These are phyloP conservation scores for Pichia sp. DNA, from an alignment of 1,139 yeast species.

Conservation along the genomic window DNA sequence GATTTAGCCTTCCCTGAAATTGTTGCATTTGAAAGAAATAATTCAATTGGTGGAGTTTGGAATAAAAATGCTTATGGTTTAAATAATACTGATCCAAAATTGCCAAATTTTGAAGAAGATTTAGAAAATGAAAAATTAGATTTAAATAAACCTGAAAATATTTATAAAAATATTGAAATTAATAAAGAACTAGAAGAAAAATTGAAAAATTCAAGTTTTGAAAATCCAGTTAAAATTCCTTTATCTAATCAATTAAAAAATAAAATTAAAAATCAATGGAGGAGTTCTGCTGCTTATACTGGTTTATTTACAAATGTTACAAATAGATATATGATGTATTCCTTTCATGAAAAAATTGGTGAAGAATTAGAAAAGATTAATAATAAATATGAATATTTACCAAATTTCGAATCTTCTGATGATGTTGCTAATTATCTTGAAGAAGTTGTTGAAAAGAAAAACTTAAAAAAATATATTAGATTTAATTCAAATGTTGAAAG, in stretches of 20 bases:
- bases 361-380: slow-evolving; percentile 30
- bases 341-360: slow-evolving; percentile 24
- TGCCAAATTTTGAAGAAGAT: slow-evolving; percentile 5
- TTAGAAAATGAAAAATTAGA: slow-evolving; percentile 3
- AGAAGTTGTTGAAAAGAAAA: slow-evolving; percentile 30
- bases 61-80: slow-evolving; percentile 9
- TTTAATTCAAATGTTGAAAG: slow-evolving; percentile 37
- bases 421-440: slow-evolving; percentile 28
- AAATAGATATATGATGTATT: slow-evolving; percentile 38
- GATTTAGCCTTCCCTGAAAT: slow-evolving; percentile 31
- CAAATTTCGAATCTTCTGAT: slow-evolving; percentile 30
- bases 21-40: slow-evolving; percentile 38
- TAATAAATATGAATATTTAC: slow-evolving; percentile 37
- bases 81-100: slow-evolving; percentile 26
- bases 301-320: slow-evolving; percentile 45
- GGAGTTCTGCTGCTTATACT: slow-evolving; percentile 30
- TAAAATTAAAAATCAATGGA: slow-evolving; percentile 17
- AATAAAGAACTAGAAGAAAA: slow-evolving; percentile 7
- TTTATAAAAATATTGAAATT: slow-evolving; percentile 14
- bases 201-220: slow-evolving; percentile 7
- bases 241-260: slow-evolving; percentile 1
- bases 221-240: slow-evolving; percentile 12
- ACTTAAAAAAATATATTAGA: slow-evolving; percentile 34
- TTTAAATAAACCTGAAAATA: slow-evolving; percentile 4
- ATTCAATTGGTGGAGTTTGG: slow-evolving; percentile 43